Conservation (phyloP, 2,329 filamentous ascomycete genomes). For the Pestalotiopsis sp. region DNA sequence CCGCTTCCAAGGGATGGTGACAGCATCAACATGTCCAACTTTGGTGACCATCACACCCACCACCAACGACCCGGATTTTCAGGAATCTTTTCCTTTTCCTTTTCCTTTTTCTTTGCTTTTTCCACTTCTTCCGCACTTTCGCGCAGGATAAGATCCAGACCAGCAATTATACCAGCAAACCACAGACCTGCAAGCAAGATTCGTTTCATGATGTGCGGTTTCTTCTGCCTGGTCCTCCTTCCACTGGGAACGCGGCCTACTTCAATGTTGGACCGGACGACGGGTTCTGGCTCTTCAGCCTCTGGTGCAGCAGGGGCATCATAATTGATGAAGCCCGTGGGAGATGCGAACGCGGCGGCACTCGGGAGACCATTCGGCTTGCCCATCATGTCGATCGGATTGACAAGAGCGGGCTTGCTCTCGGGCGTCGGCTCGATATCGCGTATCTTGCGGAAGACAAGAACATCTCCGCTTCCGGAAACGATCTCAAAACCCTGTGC, state of each 20-base stretch:
- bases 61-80: constrained; percentile 44
- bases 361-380: constrained; percentile 37
- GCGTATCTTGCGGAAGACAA: constrained; percentile 65
- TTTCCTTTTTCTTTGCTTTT: too few species aligned
- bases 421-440: constrained; percentile 23
- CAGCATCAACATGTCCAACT: not conserved
- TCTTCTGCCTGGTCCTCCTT: constrained; percentile 34
- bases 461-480: constrained; percentile 60
- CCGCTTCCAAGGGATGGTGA: not conserved
- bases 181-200: constrained; percentile 54
- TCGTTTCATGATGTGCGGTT: constrained; percentile 44
- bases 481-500: constrained; percentile 66
- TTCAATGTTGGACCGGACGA: constrained; percentile 44
- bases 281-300: constrained; percentile 33
- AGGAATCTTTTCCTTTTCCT: too few species aligned
- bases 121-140: too few species aligned
- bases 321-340: constrained; percentile 66
- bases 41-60: constrained; percentile 38
- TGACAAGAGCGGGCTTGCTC: constrained; percentile 36
- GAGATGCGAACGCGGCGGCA: constrained; percentile 61
- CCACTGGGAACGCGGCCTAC: constrained; percentile 47
- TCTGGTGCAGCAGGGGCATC: constrained; percentile 39
- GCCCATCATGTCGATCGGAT: constrained; percentile 61
- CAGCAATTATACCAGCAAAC: constrained; percentile 52
- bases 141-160: too few species aligned